Evolutionary conservation across 2,329 filamentous ascomycete species (phyloP), one percentile per base, ranked within the genome.

Genomic region (Epichloe gansuensis): DNA sequence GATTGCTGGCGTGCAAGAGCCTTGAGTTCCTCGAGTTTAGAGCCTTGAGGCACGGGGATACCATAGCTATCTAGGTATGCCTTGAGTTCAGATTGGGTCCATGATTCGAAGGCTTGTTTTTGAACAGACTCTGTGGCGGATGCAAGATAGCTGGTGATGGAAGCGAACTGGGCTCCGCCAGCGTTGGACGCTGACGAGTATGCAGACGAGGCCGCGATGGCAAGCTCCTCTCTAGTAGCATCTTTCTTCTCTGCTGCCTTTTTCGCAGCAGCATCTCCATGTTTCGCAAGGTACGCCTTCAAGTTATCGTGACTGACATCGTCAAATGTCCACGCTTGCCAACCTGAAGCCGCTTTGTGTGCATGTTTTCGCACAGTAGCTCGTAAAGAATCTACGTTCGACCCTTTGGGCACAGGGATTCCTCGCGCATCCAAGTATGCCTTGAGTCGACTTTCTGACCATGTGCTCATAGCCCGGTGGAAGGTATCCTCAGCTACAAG

Each of bases 41-140:
- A 82, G 5, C 82, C 82, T 64, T 88, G 84, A 43, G 82, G 84
- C 41, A 78, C 74, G 4, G 73, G 67, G 41, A 91, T 71, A 39
- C 87, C 87, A 57, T 89, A 91, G 55, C 81, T 85, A 63, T 91
- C 87, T 6, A 91, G 77, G 62, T 90, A 91, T 1, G 78, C 71
- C 74, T 91, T 90, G 55, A 93, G 72, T 27, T 91, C 85, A 45
- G 76, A 77, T 60, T 81, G 76, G 52, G 76, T 85, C 87, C 87
- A 91, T 1, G 78, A 79, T 50, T 89, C 81, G 57, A 91, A 91
- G 1, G 78, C 73, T 25, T 68, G 74, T 47, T 80, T 72, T 71
- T 87, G 89, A 47, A 75, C 84, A 9, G 77, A 64, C 52, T 77
- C 76, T 4, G 86, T 87, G 31, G 81, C 80, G 54, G 80, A 71